Conservation (phyloP, 257 asterid genomes). For the Nicotiana attenuata region DNA sequence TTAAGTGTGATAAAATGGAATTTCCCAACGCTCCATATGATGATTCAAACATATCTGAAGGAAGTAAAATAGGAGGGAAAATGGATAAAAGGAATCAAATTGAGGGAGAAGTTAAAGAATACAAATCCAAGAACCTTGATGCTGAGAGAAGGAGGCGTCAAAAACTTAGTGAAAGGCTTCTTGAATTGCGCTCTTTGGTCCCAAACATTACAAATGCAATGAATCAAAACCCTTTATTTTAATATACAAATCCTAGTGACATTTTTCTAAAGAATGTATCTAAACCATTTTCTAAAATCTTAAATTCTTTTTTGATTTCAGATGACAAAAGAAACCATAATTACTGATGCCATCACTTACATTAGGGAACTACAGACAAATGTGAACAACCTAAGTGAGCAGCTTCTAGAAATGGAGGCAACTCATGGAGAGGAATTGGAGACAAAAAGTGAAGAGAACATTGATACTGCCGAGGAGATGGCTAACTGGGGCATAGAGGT, state of each 20-base stretch:
- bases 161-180: conserved; percentile 63
- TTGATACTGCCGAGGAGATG: conserved; percentile 35
- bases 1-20: conserved; percentile 16
- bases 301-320: conserved; percentile 16
- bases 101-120: conserved; percentile 24
- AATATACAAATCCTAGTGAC: not conserved
- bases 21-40: conserved; percentile 16
- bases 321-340: conserved; percentile 75
- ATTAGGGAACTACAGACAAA: conserved; percentile 46
- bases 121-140: conserved; percentile 73
- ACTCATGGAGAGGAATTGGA: conserved; percentile 15
- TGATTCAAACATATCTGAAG: conserved; percentile 17
- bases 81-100: conserved; percentile 27
- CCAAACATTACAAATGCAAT: conserved; percentile 83
- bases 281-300: not conserved
- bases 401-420: conserved; percentile 48
- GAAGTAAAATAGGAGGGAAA: conserved; percentile 3
- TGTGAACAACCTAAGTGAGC: conserved; percentile 50
- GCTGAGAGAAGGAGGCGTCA: conserved; percentile 75
- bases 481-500: conserved; percentile 43
- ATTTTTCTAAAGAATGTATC: not conserved
- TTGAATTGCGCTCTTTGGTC: conserved; percentile 68
- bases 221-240: not conserved
- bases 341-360: conserved; percentile 73
- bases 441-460: conserved; percentile 4